These are phyloP conservation scores for Chondrostereum purpureum DNA, from an alignment of 1,284 basidiomycete species.

Conservation along the genomic window DNA sequence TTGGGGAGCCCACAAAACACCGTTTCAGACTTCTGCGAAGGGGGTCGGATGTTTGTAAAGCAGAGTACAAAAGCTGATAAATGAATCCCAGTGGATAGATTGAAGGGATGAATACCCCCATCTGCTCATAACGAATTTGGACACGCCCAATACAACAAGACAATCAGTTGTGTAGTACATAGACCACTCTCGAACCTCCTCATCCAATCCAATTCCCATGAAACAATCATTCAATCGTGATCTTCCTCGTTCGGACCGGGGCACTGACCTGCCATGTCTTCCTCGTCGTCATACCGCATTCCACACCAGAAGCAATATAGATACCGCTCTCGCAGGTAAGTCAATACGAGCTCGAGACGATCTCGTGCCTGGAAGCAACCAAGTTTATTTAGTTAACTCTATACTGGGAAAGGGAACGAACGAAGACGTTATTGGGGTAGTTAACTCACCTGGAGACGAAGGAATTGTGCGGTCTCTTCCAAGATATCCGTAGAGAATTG, in stretches of 20 bases:
- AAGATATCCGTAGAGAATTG: slow-evolving; percentile 47
- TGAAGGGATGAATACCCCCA: too few relatives aligned
- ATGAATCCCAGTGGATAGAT: too few relatives aligned
- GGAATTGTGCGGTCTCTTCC: slow-evolving; percentile 60
- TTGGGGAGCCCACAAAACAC: too few relatives aligned
- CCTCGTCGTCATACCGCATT: slow-evolving; percentile 54
- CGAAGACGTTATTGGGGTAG: slow-evolving; percentile 10
- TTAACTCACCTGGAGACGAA: slow-evolving; percentile 51
- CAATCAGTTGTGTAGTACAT: too few relatives aligned
- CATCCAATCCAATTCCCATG: not conserved
- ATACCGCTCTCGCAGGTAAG: slow-evolving; percentile 66
- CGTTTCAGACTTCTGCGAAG: too few relatives aligned
- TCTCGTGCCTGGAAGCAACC: slow-evolving; percentile 52
- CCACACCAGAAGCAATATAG: slow-evolving; percentile 88
- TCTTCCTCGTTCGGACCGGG: slow-evolving; percentile 73
- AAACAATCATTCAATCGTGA: slow-evolving; percentile 54
- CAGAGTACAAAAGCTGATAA: too few relatives aligned
- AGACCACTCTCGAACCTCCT: too few relatives aligned
- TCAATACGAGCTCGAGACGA: slow-evolving; percentile 59
- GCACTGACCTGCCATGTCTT: slow-evolving; percentile 61
- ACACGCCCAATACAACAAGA: not conserved
- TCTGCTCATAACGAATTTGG: not conserved
- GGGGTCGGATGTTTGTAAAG: too few relatives aligned
- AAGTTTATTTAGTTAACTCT: too few relatives aligned
- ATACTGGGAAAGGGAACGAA: slow-evolving; percentile 11